A percentile compares a stretch with the other conserved stretches of the same genome.
These are phyloP conservation scores for Plasmodium reichenowi DNA, from an alignment of 169 alveolate genomes.

Conservation along the genomic window DNA sequence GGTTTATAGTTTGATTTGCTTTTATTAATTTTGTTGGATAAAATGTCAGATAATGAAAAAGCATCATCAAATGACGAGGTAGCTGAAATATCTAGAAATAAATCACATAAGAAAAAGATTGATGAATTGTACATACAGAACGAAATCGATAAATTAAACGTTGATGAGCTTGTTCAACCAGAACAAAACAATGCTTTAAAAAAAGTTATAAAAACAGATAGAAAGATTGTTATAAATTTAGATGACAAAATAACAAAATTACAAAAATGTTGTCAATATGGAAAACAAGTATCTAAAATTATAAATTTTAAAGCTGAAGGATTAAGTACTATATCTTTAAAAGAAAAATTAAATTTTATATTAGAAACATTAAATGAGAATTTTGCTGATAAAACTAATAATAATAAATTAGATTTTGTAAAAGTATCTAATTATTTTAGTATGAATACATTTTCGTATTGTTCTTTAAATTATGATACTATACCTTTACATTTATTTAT, in stretches of 20 bases:
- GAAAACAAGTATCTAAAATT: slow-evolving; percentile 45
- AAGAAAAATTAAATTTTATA: slow-evolving; percentile 28
- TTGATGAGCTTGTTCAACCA: slow-evolving; percentile 42
- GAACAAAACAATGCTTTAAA: slow-evolving; percentile 55
- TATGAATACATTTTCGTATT: slow-evolving; percentile 19
- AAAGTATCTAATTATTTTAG: slow-evolving; percentile 44
- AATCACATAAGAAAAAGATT: not conserved
- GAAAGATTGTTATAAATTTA: slow-evolving; percentile 16
- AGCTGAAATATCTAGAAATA: not conserved
- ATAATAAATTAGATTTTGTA: slow-evolving; percentile 1
- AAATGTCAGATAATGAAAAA: slow-evolving; percentile 9
- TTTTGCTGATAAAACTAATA: not conserved
- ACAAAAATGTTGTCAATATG: slow-evolving; percentile 65
- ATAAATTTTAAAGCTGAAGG: slow-evolving; percentile 69
- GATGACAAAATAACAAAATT: slow-evolving; percentile 44
- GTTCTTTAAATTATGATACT: slow-evolving; percentile 43
- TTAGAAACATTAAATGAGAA: slow-evolving; percentile 16
- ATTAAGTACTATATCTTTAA: slow-evolving; percentile 36
- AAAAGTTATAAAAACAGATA: slow-evolving; percentile 38
- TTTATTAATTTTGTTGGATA: not conserved
- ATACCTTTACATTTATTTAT: slow-evolving; percentile 44
- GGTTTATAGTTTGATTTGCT: too few species aligned
- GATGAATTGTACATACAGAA: slow-evolving; percentile 57
- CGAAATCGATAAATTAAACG: slow-evolving; percentile 49
- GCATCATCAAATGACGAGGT: not conserved